phyloP scores from a whole-genome alignment of 2,329 filamentous ascomycete genomes.

The Aureobasidium sp. region DNA sequence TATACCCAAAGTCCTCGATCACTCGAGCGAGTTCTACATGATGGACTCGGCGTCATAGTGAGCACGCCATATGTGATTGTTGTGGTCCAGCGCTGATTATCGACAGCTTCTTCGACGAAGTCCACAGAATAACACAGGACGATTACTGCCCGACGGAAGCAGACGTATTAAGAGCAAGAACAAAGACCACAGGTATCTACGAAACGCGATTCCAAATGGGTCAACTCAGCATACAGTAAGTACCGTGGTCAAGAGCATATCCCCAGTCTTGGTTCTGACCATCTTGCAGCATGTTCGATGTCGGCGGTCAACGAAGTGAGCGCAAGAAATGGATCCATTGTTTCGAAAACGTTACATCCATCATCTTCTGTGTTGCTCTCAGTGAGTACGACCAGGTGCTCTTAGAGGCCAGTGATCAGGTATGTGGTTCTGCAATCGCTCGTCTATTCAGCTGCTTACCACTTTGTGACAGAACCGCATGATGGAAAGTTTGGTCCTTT shows the following conservation, averaged over 20 bases:
- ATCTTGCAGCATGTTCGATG: constrained; percentile 84
- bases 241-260: constrained; percentile 18
- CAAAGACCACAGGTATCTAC: constrained; percentile 98
- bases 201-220: constrained; percentile 99
- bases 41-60: constrained; percentile 99
- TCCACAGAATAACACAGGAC: constrained; percentile 69
- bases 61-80: constrained; percentile 29
- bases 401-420: constrained; percentile 94
- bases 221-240: constrained; percentile 96
- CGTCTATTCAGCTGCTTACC: constrained; percentile 16
- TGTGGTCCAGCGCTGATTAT: constrained; percentile 19
- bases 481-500: constrained; percentile 96
- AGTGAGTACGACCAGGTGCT: constrained; percentile 98
- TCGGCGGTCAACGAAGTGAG: constrained; percentile 93
- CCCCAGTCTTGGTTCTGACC: constrained; percentile 23
- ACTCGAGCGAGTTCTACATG: constrained; percentile 95
- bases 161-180: constrained; percentile 89
- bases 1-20: constrained; percentile 76
- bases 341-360: constrained; percentile 98
- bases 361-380: constrained; percentile 96
- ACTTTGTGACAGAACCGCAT: constrained; percentile 71
- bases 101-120: constrained; percentile 88
- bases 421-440: constrained; percentile 37
- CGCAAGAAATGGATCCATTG: constrained; percentile 99
- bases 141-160: constrained; percentile 91